Evolutionary conservation across 176 grass and related monocot species (phyloP), one percentile per base, ranked within the genome.

Genomic region (Triticum monococcum): DNA sequence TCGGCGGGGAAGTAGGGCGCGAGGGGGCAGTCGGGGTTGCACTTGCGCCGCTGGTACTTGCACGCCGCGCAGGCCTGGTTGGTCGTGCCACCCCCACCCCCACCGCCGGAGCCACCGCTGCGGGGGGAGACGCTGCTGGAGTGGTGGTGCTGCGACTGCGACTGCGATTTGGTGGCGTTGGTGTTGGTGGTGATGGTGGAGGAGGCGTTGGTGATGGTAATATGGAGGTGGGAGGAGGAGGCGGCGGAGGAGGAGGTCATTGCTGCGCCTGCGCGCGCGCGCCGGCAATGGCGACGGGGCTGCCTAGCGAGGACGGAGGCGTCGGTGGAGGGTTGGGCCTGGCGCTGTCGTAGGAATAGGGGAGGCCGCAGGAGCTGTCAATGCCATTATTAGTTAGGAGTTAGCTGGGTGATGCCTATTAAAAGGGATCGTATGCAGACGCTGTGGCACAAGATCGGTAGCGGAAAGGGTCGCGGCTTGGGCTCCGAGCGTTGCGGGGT

Each of bases 271-370:
- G 50, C 18, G 54, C 54, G 54, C 54, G 50, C 36, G 66, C 61
- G 43, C 68, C 78, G 88, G 50, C 83, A 78, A 78, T 70, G 83
- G 84, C 63, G 79, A 66, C 68, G 77, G 74, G 5, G 80, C 72
- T 67, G 11, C 28, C 67, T 11, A 76, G 72, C 87, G 87, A 86
- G 79, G 84, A 23, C 64, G 79, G 79, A 10, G 87, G 87, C 75
- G 81, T 79, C 81, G 81, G 87, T 89, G 81, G 57, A 65, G 83
- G 87, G 88, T 1, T 71, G 83, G 88, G 79, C 54, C 72, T 17
- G 72, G 88, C 84, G 88, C 56, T 64, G 79, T 86, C 88, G 88
- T 90, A 90, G 88, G 88, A 90, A 86, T 86, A 90, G 84, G 88
- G 82, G 88, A 82, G 64, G 88, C 64, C 71, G 5, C 26, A 43